Conservation (phyloP, 257 asterid species). For the Salvia rosmarinus region DNA sequence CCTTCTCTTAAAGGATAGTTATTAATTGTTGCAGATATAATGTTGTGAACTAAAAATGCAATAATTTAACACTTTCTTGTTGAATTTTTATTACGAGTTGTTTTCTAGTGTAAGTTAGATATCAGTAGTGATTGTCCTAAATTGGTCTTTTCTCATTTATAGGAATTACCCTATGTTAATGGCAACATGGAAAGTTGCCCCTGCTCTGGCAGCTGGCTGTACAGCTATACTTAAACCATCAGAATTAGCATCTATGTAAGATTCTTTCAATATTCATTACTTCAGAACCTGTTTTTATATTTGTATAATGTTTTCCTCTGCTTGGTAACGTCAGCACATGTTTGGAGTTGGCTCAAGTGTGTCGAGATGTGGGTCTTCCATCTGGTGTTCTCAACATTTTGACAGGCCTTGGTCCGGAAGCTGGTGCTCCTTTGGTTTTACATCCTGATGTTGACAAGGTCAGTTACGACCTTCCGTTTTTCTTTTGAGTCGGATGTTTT, state of each 20-base stretch:
- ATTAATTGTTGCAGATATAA: not conserved
- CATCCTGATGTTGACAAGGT: slow-evolving; percentile 98
- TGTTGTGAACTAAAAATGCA: not conserved
- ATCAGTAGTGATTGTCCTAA: slow-evolving; percentile 23
- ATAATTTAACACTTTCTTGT: not conserved
- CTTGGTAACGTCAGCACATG: slow-evolving; percentile 63
- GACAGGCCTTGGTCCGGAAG: slow-evolving; percentile 86
- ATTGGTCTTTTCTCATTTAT: slow-evolving; percentile 22
- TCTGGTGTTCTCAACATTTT: slow-evolving; percentile 80
- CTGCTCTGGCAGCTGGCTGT: slow-evolving; percentile 97
- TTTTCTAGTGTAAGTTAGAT: not conserved
- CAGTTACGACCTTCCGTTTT: not conserved
- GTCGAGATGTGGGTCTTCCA: slow-evolving; percentile 88
- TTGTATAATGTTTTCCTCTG: not conserved
- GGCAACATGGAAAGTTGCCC: slow-evolving; percentile 99
- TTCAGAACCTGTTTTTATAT: not conserved
- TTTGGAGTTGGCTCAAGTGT: slow-evolving; percentile 87
- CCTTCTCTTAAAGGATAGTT: not conserved
- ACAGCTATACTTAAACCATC: slow-evolving; percentile 92
- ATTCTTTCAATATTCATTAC: slow-evolving; percentile 9
- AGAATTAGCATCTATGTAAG: slow-evolving; percentile 78
- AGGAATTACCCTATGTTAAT: slow-evolving; percentile 93
- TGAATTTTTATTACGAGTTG: not conserved
- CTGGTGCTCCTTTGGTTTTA: slow-evolving; percentile 88
- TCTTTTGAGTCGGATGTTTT: slow-evolving; percentile 17